Conservation (phyloP, 768 basidiomycete genomes). For the Auricularia auricula-judae region DNA sequence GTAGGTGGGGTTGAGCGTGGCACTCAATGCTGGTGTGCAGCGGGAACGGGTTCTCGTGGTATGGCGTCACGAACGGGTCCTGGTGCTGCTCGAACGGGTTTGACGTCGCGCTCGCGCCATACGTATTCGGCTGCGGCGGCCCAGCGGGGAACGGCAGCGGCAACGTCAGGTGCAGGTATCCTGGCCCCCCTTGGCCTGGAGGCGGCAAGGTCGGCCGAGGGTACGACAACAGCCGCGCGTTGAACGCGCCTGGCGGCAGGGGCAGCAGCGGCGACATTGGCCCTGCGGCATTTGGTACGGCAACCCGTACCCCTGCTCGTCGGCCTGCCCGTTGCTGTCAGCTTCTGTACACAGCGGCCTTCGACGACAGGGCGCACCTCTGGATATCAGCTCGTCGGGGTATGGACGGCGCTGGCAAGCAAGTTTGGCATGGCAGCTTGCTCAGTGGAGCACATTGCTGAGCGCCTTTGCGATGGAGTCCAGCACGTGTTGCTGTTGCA, state of each 20-base stretch:
- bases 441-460: too few species aligned
- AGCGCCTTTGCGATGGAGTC: too few species aligned
- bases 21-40: neutral
- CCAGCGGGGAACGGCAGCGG: neutral
- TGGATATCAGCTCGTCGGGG: neutral
- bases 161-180: too few species aligned
- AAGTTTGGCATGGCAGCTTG: too few species aligned
- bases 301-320: neutral
- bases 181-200: too few species aligned
- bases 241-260: neutral
- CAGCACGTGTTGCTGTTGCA: too few species aligned
- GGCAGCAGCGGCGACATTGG: neutral
- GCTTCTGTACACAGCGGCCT: neutral
- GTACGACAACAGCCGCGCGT: neutral
- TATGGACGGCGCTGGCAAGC: neutral
- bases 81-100: neutral
- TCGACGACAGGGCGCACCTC: neutral
- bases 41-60: neutral
- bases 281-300: neutral
- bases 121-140: neutral
- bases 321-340: neutral
- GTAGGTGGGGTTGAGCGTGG: neutral
- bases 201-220: neutral
- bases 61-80: neutral
- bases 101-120: neutral